Conservation (phyloP, 148 eudicot genomes). For the Chenopodium formosanum region DNA sequence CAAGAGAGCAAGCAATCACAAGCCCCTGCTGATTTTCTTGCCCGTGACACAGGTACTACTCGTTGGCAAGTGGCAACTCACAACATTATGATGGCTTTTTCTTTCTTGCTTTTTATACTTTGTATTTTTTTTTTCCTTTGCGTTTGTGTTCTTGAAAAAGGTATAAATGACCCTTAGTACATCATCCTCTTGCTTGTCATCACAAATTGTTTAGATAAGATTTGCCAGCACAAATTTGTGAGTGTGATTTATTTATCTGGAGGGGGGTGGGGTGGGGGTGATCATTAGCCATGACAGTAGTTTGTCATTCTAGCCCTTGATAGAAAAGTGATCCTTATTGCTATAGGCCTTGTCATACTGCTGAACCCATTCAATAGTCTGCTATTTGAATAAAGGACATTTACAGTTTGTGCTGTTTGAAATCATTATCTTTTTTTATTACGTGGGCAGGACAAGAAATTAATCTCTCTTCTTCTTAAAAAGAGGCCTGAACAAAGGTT, state of each 20-base stretch:
- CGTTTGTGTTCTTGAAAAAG: not conserved
- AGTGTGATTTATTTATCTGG: not conserved
- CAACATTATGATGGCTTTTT: not conserved
- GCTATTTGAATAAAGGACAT: not conserved
- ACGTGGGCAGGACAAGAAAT: not conserved
- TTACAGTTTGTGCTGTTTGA: not conserved
- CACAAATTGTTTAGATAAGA: not conserved
- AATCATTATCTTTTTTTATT: not conserved
- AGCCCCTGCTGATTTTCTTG: conserved; percentile 48
- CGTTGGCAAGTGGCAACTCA: not conserved
- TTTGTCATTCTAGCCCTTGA: not conserved
- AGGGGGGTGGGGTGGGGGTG: not conserved
- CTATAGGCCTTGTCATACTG: not conserved
- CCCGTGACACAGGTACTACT: conserved; percentile 43
- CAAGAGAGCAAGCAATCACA: conserved; percentile 57
- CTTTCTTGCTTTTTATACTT: not conserved
- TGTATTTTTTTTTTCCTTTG: no score
- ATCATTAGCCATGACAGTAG: not conserved
- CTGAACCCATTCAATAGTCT: not conserved
- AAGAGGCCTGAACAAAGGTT: not conserved
- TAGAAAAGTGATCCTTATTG: not conserved
- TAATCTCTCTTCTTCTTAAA: no score
- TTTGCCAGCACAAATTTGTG: not conserved
- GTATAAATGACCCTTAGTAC: not conserved
- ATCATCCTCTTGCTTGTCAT: not conserved